Evolutionary conservation across 1,284 basidiomycete species (phyloP), one percentile per base, ranked within the genome.

Genomic region (Tilletia indica): DNA sequence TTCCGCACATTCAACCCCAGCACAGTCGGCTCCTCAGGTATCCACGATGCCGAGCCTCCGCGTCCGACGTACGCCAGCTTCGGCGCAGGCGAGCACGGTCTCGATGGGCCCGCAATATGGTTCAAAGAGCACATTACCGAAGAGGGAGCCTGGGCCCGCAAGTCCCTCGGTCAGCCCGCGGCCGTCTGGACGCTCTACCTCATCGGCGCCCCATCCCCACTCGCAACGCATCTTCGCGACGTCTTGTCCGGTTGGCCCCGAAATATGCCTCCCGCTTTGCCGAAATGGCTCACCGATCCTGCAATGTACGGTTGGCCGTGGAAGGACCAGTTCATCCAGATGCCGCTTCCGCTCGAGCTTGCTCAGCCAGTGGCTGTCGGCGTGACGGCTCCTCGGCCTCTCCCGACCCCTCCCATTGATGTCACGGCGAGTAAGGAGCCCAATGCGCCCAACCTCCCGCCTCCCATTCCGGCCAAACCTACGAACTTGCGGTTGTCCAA

Each of bases 151-250:
- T 51, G 71, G 47, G 77, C 74, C 36, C 68, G 77, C 14, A 71
- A 73, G 36, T 68, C 74, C 3, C 74, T 73, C 71, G 68, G 73
- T 14, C 70, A 71, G 48, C 67, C 69, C 38, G 71, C 72, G 5
- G 77, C 77, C 16, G 73, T 79, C 54, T 79, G 77, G 77, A 79
- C 77, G 16, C 70, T 77, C 21, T 77, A 74, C 74, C 72, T 79
- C n/a, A 68, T 77, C 66, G 72, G 73, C 63, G 73, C 77, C 3
- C 76, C 76, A 0, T 70, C 74, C 21, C 73, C 73, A 8, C 67
- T 77, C 14, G 72, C 76, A 19, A 70, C 69, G 3, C 71, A 75
- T 47, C 61, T 75, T 0, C 73, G 74, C n/a, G 64, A 71, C 6
- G 45, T 78, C 36, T 72, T 78, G 2, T 63, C 71, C n/a, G 63